A percentile compares a stretch with the other conserved stretches of the same genome.
Evolutionary conservation across 140 eudicot genomes (phyloP).

Genomic region (Erigeron philadelphicus): DNA sequence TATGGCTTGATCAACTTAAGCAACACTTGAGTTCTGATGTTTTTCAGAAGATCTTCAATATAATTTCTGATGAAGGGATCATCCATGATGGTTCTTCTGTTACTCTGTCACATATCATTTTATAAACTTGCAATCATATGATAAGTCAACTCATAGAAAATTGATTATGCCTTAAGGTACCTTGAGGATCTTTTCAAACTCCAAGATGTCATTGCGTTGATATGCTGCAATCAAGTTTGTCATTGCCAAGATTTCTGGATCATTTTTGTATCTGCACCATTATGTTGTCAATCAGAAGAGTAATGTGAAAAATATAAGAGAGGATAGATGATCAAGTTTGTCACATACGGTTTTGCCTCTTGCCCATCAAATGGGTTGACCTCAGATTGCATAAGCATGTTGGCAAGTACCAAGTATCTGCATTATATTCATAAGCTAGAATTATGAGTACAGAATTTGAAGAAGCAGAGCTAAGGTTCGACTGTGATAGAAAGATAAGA

Average conservation of each 20-base stretch:
- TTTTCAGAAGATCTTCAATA: constrained; percentile 91
- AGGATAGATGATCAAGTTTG: not conserved
- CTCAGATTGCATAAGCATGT: constrained; percentile 98
- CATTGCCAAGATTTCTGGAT: constrained; percentile 98
- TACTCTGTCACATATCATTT: constrained; percentile 49
- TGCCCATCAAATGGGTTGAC: constrained; percentile 99
- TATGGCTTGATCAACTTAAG: constrained; percentile 96
- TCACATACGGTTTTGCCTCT: constrained; percentile 96
- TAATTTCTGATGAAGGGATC: constrained; percentile 90
- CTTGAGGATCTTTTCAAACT: constrained; percentile 97
- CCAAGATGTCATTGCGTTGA: constrained; percentile 94
- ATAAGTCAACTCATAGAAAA: not conserved
- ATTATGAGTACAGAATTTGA: not conserved
- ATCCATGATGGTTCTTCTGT: constrained; percentile 97
- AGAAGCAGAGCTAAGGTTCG: not conserved
- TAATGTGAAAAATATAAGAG: not conserved
- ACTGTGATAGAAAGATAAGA: not conserved
- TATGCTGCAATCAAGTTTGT: constrained; percentile 96
- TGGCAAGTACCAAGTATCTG: constrained; percentile 96
- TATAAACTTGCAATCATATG: not conserved
- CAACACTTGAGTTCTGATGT: constrained; percentile 94
- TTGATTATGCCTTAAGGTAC: constrained; percentile 23
- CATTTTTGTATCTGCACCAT: constrained; percentile 76
- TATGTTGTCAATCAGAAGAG: constrained; percentile 9
- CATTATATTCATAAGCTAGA: not conserved